Evolutionary conservation across 352 stramenopile species (phyloP), one percentile per base, ranked within the genome.

Genomic region (Plasmopara muralis): DNA sequence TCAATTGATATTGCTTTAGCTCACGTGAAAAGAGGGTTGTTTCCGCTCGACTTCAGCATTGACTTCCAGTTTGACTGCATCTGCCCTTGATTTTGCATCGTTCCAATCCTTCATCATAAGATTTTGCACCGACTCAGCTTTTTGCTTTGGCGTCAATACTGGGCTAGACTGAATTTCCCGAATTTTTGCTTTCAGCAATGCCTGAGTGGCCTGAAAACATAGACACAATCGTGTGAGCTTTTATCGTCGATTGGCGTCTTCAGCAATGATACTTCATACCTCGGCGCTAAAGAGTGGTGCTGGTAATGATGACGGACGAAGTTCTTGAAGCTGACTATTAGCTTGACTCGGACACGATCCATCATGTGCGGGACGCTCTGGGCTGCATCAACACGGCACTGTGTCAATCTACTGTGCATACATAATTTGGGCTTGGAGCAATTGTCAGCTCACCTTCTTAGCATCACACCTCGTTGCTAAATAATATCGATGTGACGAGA

Each of bases 71-170:
- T 74, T 68, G 4, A 65, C 57, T 20, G 64, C 50, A 35, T 59
- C 59, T 2, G 72, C 64, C 45, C 82, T 82, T 30, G 77, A 70
- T 46, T 81, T 79, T 18, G 78, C 74, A 42, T 88, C 78, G 13
- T 79, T 89, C 78, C 79, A 93, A 29, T 79, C 58, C 61, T 91
- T 82, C 80, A 90, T 93, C 83, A 93, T 93, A 30, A 93, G 71
- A 30, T 85, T 84, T 50, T 93, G 79, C 35, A 93, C 75, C 9
- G 70, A 86, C 44, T 90, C 77, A 16, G 79, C 79, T 52, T 93
- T 93, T 63, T 89, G 76, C 56, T 89, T 88, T 12, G 77, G 77
- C 1, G 77, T 89, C 6, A 93, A 55, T 31, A 77, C 83, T 20
- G 73, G 81, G 48, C 76, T 88, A 25, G 80, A 74, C 48, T 93